A percentile compares a stretch with the other conserved stretches of the same genome.
Evolutionary conservation across 192 early-diverging fungal species (phyloP).

Genomic region (Borealophlyctis nickersoniae): DNA sequence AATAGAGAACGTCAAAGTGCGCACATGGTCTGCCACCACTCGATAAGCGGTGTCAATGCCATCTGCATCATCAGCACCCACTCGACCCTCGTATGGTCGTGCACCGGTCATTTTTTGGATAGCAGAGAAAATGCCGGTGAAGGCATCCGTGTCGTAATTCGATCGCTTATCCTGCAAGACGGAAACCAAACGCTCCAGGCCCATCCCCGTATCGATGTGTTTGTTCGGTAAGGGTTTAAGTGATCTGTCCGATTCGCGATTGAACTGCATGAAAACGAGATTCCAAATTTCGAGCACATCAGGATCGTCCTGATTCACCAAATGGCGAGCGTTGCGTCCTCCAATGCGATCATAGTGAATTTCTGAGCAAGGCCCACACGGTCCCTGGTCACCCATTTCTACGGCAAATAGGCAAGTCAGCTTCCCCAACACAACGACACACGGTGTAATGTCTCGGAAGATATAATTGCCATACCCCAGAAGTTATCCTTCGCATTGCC

Average conservation of each 20-base stretch:
- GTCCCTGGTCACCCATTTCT: conserved; percentile 97
- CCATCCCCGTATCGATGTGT: conserved; percentile 98
- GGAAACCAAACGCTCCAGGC: conserved; percentile 91
- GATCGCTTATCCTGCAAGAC: conserved; percentile 90
- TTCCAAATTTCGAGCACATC: conserved; percentile 99
- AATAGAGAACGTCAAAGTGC: conserved; percentile 95
- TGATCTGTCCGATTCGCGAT: conserved; percentile 86
- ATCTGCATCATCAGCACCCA: conserved; percentile 88
- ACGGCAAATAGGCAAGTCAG: no score
- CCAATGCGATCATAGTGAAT: conserved; percentile 98
- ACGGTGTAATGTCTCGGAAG: conserved; percentile 7
- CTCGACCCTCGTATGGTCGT: conserved; percentile 67
- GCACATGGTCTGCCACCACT: conserved; percentile 95
- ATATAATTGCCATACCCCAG: conserved; percentile 82
- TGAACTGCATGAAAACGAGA: conserved; percentile 98
- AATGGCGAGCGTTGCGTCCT: conserved; percentile 76
- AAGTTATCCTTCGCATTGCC: conserved; percentile 95
- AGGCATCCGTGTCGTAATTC: conserved; percentile 98
- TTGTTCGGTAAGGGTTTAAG: conserved; percentile 89
- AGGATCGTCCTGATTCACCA: conserved; percentile 97
- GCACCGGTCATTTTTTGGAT: conserved; percentile 88
- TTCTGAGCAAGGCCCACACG: conserved; percentile 97
- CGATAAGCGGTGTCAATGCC: conserved; percentile 98
- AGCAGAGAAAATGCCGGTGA: conserved; percentile 71
- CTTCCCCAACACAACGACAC: background rate